phyloP scores from a whole-genome alignment of 75 land plant species.

The Larix kaempferi region DNA sequence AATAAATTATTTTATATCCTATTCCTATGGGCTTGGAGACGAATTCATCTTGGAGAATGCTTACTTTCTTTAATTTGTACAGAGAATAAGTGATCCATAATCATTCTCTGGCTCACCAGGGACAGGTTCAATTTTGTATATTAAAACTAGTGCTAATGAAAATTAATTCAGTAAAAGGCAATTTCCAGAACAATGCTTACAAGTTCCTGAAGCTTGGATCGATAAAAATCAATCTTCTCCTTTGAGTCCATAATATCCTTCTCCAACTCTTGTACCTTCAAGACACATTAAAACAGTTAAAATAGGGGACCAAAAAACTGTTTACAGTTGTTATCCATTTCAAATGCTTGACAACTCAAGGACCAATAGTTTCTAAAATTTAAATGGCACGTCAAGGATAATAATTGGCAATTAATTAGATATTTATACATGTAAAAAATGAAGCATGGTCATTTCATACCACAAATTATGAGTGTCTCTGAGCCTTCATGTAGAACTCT shows the following conservation, averaged over 20 bases:
- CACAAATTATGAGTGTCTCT: background rate
- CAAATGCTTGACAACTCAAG: background rate
- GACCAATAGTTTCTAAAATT: background rate
- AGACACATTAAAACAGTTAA: background rate
- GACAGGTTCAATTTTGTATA: background rate
- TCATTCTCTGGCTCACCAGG: background rate
- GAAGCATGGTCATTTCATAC: background rate
- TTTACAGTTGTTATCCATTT: background rate
- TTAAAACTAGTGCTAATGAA: background rate
- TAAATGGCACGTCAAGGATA: background rate
- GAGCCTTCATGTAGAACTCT: background rate
- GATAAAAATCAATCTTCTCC: conserved; percentile 86
- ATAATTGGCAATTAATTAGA: background rate
- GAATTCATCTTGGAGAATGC: background rate
- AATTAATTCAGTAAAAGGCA: background rate
- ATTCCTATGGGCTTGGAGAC: background rate
- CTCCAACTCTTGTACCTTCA: conserved; percentile 49
- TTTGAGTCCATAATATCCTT: conserved; percentile 79
- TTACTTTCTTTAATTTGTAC: background rate
- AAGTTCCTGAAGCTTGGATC: conserved; percentile 92
- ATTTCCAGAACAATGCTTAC: conserved; percentile 36
- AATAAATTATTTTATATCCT: too few species aligned
- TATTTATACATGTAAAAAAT: background rate
- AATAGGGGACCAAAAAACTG: background rate
- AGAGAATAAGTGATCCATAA: background rate